Evolutionary conservation across 75 land plant species (phyloP).

Genomic region (Selaginella moellendorffii): DNA sequence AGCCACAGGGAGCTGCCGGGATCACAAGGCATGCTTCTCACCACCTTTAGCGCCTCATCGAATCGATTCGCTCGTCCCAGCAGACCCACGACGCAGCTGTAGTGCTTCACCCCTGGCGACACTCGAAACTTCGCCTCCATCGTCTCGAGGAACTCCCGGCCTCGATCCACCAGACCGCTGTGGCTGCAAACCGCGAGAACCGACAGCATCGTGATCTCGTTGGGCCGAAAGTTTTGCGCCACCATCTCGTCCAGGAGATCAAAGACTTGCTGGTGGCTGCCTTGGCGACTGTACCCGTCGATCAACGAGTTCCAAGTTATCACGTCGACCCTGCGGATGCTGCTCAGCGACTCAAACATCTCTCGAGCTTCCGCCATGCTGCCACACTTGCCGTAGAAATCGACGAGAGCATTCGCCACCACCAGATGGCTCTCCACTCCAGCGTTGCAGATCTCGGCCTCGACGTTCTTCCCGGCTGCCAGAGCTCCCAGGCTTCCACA

Average conservation of each 20-base stretch:
- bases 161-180: conserved; percentile 21
- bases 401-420: conserved; percentile 20
- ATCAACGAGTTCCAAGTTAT: conserved; percentile 21
- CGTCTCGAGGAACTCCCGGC: conserved; percentile 3
- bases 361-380: conserved; percentile 3
- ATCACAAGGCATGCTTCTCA: conserved; percentile 25
- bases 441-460: too few relatives aligned
- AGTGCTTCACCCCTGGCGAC: conserved; percentile 16
- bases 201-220: neutral
- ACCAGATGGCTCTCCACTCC: too few relatives aligned
- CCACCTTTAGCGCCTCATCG: conserved; percentile 32
- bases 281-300: neutral
- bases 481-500: too few relatives aligned
- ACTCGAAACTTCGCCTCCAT: conserved; percentile 13
- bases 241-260: conserved; percentile 34
- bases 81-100: conserved; percentile 22
- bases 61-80: conserved; percentile 31
- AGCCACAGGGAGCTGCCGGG: conserved; percentile 34
- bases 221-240: conserved; percentile 2
- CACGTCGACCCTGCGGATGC: conserved; percentile 10
- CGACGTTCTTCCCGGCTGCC: too few relatives aligned
- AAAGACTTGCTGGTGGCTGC: conserved; percentile 21
- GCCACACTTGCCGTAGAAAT: conserved; percentile 21
- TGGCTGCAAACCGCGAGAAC: conserved; percentile 8
- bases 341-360: conserved; percentile 13